phyloP scores from a whole-genome alignment of 495 filamentous ascomycete species.

The Penicillium lagena region DNA sequence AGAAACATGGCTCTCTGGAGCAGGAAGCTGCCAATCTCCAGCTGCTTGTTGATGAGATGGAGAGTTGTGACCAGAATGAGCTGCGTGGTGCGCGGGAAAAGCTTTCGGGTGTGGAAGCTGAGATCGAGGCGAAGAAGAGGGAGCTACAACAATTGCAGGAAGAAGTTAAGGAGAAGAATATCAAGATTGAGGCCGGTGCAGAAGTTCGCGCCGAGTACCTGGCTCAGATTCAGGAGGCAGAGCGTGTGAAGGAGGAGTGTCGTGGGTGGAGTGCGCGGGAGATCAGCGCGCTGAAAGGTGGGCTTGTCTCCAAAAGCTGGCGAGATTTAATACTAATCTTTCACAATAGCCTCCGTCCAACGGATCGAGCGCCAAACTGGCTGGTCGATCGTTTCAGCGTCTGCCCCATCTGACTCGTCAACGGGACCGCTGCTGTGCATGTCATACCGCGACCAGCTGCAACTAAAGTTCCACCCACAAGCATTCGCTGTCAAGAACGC shows the following conservation, averaged over 20 bases:
- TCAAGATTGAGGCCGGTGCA: constrained; percentile 48
- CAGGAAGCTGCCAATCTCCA: constrained; percentile 59
- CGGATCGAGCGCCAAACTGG: constrained; percentile 63
- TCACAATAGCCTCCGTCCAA: constrained; percentile 53
- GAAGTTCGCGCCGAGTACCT: constrained; percentile 62
- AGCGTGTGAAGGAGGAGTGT: constrained; percentile 78
- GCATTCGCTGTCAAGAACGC: constrained; percentile 41
- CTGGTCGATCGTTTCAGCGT: constrained; percentile 69
- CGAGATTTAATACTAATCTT: no score
- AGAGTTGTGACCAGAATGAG: constrained; percentile 72
- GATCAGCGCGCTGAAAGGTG: constrained; percentile 67
- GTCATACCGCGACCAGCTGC: constrained; percentile 70
- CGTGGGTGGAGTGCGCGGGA: constrained; percentile 82
- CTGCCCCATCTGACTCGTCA: constrained; percentile 22
- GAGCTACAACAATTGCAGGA: constrained; percentile 57
- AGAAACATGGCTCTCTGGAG: constrained; percentile 53
- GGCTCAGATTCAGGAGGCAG: constrained; percentile 74
- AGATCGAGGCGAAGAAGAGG: constrained; percentile 60
- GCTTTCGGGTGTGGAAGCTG: constrained; percentile 55
- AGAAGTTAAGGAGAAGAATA: constrained; percentile 57
- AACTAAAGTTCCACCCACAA: constrained; percentile 65
- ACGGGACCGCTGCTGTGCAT: constrained; percentile 59
- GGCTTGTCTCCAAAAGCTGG: constrained; percentile 6
- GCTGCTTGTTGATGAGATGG: constrained; percentile 65
- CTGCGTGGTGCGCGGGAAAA: constrained; percentile 59